Evolutionary conservation across 495 filamentous ascomycete species (phyloP), one percentile per base, ranked within the genome.

Genomic region (Penicillium coffeae): DNA sequence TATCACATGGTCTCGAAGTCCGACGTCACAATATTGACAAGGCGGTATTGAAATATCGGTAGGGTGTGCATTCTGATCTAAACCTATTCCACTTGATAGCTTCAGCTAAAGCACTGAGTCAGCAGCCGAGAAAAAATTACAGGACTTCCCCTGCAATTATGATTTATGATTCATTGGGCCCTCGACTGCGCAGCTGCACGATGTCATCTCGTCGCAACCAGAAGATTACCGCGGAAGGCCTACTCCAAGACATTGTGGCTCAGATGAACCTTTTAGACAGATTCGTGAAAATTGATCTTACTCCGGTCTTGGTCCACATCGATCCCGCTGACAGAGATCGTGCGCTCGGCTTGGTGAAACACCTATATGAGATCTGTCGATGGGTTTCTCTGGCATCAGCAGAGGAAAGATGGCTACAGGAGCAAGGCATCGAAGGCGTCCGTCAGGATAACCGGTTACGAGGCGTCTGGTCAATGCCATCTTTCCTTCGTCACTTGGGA

Each of bases 401-500:
- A 47, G 35, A 47, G 45, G 45, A 39, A 19, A 12, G 38, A 38
- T 47, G 14, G 45, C 45, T 36, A 38, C 13, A 8, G 3, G 38
- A 3, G 18, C 8, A 47, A 37, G 44, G 44, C 9, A 37, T 47
- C 13, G 33, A 25, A n/a, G 9, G 19, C 16, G 3, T 10, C 4
- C 20, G 0, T 47, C 44, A 21, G 4, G n/a, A 14, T 18, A 47
- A 20, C 13, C 12, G 12, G 12, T 8, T 38, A 3, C 33, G 44
- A 7, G 33, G 44, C 27, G 25, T 37, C 20, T 47, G 8, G 44
- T 37, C 12, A 10, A 47, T 36, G 14, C 44, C 33, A 14, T 21
- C 44, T 47, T 47, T 47, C 34, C 44, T 47, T 47, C 44, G 44
- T 25, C 14, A 47, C 18, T 21, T 47, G 4, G 44, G 44, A 33